These are phyloP conservation scores for Artemisia tridentata DNA, from an alignment of 129 eudicot species.

Conservation along the genomic window DNA sequence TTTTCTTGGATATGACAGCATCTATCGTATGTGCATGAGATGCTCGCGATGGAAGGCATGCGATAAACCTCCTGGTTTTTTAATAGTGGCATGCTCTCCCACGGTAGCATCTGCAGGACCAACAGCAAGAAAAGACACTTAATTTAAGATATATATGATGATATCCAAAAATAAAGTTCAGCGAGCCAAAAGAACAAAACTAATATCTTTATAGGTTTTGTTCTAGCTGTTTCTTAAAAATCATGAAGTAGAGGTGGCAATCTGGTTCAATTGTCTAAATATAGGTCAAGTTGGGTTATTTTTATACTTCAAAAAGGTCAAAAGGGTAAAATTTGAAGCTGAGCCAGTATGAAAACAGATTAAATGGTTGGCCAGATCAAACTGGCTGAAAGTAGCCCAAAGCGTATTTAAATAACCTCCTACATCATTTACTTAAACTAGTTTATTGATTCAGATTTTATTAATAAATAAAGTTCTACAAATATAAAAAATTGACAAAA, in stretches of 20 bases:
- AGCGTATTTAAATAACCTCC: not conserved
- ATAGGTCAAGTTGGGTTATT: too few species aligned
- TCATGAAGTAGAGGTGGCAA: not conserved
- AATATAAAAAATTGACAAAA: too few species aligned
- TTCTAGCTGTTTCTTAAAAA: not conserved
- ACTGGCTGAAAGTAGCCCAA: not conserved
- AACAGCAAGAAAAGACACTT: not conserved
- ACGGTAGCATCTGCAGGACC: slow-evolving; percentile 85
- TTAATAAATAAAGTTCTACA: too few species aligned
- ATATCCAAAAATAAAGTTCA: too few species aligned
- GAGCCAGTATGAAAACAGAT: not conserved
- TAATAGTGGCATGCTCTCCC: slow-evolving; percentile 85
- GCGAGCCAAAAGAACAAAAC: too few species aligned
- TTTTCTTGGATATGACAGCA: slow-evolving; percentile 41
- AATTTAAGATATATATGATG: too few species aligned
- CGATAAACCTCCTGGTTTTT: slow-evolving; percentile 87
- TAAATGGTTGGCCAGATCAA: slow-evolving; percentile 1
- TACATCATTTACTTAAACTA: not conserved
- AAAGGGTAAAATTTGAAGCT: not conserved
- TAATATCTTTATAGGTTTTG: too few species aligned
- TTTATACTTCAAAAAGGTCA: not conserved
- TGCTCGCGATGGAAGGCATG: slow-evolving; percentile 86
- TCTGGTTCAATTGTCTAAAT: not conserved
- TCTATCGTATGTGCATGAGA: slow-evolving; percentile 58
- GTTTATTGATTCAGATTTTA: too few species aligned